Evolutionary conservation across 495 filamentous ascomycete genomes (phyloP).

Genomic region (Bombardia bombarda): DNA sequence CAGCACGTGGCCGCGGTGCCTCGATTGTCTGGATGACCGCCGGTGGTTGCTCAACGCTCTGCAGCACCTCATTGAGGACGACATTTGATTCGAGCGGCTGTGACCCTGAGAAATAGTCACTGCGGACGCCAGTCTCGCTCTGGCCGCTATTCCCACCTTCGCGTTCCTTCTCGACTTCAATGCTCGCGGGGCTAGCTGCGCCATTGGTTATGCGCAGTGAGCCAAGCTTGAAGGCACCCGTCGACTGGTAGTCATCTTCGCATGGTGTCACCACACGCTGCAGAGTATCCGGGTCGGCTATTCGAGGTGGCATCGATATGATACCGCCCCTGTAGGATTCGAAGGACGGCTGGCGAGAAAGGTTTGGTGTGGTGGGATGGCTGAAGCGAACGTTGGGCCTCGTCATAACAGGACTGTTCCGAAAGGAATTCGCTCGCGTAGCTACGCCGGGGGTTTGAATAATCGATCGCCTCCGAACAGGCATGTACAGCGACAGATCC

Average conservation of each 20-base stretch:
- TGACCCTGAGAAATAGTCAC: constrained; percentile 12
- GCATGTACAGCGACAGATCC: constrained; percentile 39
- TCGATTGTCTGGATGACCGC: neutral
- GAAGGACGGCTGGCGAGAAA: constrained; percentile 26
- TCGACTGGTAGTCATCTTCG: constrained; percentile 42
- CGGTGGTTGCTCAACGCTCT: neutral
- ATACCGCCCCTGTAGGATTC: constrained; percentile 25
- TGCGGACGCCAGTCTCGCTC: neutral
- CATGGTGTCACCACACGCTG: constrained; percentile 37
- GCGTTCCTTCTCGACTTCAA: constrained; percentile 23
- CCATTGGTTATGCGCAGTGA: constrained; percentile 53
- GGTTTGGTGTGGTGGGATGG: constrained; percentile 27
- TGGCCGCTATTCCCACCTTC: neutral
- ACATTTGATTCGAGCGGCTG: neutral
- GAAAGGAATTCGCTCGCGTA: constrained; percentile 25
- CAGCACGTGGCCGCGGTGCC: constrained; percentile 7
- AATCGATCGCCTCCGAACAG: constrained; percentile 37
- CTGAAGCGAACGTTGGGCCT: constrained; percentile 25
- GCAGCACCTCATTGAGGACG: neutral
- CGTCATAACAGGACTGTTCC: constrained; percentile 8
- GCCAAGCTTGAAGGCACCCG: constrained; percentile 52
- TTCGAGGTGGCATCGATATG: constrained; percentile 22
- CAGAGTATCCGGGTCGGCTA: constrained; percentile 15
- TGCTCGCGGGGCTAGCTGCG: constrained; percentile 36
- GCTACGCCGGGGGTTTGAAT: constrained; percentile 41